Evolutionary conservation across 768 basidiomycete species (phyloP), one percentile per base, ranked within the genome.

Genomic region (Exidia glandulosa): DNA sequence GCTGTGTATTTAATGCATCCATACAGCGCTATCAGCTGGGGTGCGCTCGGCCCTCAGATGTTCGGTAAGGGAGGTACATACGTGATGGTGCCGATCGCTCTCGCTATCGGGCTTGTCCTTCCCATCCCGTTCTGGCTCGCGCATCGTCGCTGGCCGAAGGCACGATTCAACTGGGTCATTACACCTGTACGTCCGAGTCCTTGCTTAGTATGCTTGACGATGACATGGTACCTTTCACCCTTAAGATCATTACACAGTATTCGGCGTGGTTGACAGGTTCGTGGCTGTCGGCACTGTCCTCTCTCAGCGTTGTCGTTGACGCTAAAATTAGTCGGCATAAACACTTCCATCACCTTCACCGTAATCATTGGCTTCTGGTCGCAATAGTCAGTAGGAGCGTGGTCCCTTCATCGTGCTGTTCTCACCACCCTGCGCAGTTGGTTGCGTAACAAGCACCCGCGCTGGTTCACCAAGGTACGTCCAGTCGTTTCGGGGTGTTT

Each of bases 381-480:
- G 10, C 67, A 68, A 58, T 68, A 58, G 59, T 59, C n/a, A 14
- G 63, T 63, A 27, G 5, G 16, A 7, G 13, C 27, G 23, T 56
- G 34, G 14, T 29, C 23, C 25, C 31, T 12, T 31, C 16, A 56
- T 29, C 32, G 34, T 56, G 13, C 10, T 13, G 25, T 29, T 10
- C 12, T 32, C 9, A 25, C n/a, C 19, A n/a, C 25, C 19, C 36
- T 45, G 41, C 13, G 14, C 30, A 64, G 63, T 34, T 70, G 56
- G 36, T 67, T 74, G 30, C 68, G 75, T 56, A 72, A 65, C 57
- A 70, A 66, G 58, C 71, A 72, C 66, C 73, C 74, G 54, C 65
- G 73, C 59, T 71, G 70, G 70, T 75, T 75, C 70, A 72, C 71
- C 54, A 74, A 74, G 66, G 64, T 63, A 63, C 52, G 64, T 55